Base-by-base conservation (phyloP, 805 yeast genomes). In the Zygoascus ofunaensis region DNA sequence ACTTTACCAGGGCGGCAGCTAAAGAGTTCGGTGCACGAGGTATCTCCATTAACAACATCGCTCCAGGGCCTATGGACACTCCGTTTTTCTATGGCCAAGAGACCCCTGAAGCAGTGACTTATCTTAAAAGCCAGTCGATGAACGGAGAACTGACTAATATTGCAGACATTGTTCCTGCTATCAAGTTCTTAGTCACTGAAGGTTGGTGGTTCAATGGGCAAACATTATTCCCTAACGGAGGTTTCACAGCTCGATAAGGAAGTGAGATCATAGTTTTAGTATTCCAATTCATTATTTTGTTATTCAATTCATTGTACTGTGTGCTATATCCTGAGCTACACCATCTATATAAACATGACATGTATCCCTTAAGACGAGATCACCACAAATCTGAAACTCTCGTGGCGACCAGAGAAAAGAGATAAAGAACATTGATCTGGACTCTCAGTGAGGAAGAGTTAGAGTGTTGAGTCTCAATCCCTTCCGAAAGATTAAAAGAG, bases 131-230 rank as follows among this genome's bases (percentile, higher is more conserved):
- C n/a, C 69, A 63, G 49, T 73, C 73, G 14, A 49, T 71, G 42
- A 65, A 65, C 34, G 63, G 68, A 38, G 68, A 80, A 62, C 67
- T 80, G 48, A 79, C 85, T 18, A 69, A 76, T 53, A 65, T 72
- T 44, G 63, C 63, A 36, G 86, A 80, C 54, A 79, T 80, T 56
- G 82, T 74, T 44, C 86, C 86, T 49, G 74, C 77, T 43, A 58
- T 79, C 46, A 62, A 72, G 49, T 77, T 79, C 59, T 66, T 79
- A 58, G 80, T 69, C 30, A 72, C 79, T 42, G 81, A 77, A 49
- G 85, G 85, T 47, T 69, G 68, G 54, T 80, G 85, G 84, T 72
- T 79, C 58, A 77, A 77, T 39, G 86, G 86, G 42, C 87, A 80
- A 62, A 79, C 82, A 51, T 64, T 79, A 44, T 79, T 68, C 51